Conservation (phyloP, 1,284 basidiomycete species). For the Leccinum solheimii region DNA sequence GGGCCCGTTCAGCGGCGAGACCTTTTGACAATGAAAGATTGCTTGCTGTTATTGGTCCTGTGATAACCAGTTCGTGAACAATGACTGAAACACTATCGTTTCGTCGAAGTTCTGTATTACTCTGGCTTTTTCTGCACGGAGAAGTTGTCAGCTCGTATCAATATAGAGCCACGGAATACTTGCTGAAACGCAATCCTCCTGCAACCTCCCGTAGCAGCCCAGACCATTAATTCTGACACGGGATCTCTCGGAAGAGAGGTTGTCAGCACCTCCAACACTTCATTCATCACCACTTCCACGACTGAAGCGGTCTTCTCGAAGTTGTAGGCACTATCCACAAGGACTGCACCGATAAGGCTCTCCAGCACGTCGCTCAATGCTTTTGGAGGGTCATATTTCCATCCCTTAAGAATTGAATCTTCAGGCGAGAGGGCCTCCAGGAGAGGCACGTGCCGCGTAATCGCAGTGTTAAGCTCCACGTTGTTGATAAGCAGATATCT, state of each 20-base stretch:
- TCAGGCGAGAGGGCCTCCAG: constrained; percentile 54
- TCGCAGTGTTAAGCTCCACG: constrained; percentile 64
- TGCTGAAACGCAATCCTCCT: constrained; percentile 47
- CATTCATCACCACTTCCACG: constrained; percentile 60
- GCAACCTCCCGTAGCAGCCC: constrained; percentile 60
- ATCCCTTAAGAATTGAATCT: constrained; percentile 67
- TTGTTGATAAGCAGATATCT: constrained; percentile 70
- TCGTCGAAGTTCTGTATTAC: constrained; percentile 41
- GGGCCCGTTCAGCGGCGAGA: constrained; percentile 61
- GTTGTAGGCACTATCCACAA: constrained; percentile 77
- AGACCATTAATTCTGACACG: constrained; percentile 63
- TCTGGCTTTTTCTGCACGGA: constrained; percentile 48
- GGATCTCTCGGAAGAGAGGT: constrained; percentile 66
- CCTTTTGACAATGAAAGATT: constrained; percentile 63
- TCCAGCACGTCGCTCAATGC: constrained; percentile 78
- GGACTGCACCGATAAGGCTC: constrained; percentile 79
- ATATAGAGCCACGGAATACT: constrained; percentile 20
- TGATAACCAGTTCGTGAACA: constrained; percentile 58
- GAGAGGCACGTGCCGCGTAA: constrained; percentile 58
- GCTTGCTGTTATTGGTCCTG: constrained; percentile 56
- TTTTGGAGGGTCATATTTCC: constrained; percentile 84
- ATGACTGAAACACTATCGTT: constrained; percentile 55
- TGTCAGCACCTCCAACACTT: constrained; percentile 55
- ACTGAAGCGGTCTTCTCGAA: constrained; percentile 63
- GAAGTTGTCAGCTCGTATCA: constrained; percentile 15